These are phyloP conservation scores for Diplosphaera chodatii DNA, from an alignment of 139 green algal genomes.

Conservation along the genomic window DNA sequence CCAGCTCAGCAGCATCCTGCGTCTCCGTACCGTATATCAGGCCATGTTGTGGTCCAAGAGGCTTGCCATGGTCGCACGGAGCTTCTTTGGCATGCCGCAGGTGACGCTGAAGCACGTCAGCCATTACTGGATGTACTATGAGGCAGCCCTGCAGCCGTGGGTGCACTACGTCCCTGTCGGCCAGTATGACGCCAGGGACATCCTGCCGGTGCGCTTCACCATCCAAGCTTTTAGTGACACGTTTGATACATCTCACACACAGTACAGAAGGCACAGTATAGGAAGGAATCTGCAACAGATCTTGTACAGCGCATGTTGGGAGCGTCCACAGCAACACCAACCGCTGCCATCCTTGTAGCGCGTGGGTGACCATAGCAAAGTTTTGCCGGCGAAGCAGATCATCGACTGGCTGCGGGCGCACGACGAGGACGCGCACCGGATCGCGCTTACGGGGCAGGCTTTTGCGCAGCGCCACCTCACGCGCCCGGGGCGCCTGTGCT, in stretches of 20 bases:
- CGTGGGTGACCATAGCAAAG: too few relatives aligned
- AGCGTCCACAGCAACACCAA: too few relatives aligned
- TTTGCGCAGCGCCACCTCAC: conserved; percentile 13
- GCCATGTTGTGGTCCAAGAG: too few relatives aligned
- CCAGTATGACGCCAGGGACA: not conserved
- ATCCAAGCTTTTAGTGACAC: too few relatives aligned
- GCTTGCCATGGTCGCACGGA: too few relatives aligned
- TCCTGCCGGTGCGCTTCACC: not conserved
- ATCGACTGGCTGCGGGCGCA: conserved; percentile 10
- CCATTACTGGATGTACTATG: not conserved
- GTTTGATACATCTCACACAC: too few relatives aligned
- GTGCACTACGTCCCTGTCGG: not conserved
- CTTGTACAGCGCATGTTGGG: too few relatives aligned
- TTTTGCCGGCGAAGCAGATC: not conserved
- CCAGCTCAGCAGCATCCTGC: too few relatives aligned
- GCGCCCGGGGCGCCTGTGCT: conserved; percentile 18
- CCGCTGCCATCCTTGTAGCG: too few relatives aligned
- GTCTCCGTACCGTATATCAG: too few relatives aligned
- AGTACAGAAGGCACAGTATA: too few relatives aligned
- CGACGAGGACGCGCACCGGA: conserved; percentile 4
- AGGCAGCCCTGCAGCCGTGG: not conserved
- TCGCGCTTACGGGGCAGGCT: not conserved
- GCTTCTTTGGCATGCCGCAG: not conserved
- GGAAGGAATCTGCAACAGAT: too few relatives aligned
- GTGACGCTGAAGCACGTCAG: not conserved